These are phyloP conservation scores for Penicillium lividum DNA, from an alignment of 495 filamentous ascomycete genomes.

Conservation along the genomic window DNA sequence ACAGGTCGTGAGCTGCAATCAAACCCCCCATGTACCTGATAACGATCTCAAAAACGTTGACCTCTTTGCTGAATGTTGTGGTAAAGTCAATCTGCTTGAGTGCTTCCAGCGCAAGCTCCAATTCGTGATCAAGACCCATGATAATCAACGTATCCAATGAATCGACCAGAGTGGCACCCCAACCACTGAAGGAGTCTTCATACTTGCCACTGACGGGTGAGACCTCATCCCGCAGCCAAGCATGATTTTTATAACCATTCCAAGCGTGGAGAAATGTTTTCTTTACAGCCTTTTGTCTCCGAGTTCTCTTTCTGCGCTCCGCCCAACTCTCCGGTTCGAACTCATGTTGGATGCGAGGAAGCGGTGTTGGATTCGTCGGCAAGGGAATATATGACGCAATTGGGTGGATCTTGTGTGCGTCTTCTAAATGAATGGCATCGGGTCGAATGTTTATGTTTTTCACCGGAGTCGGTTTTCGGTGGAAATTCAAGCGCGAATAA, in stretches of 20 bases:
- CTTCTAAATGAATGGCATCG: slow-evolving; percentile 42
- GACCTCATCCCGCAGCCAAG: slow-evolving; percentile 80
- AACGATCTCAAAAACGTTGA: slow-evolving; percentile 85
- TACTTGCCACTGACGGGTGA: slow-evolving; percentile 60
- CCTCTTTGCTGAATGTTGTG: slow-evolving; percentile 47
- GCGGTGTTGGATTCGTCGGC: slow-evolving; percentile 42
- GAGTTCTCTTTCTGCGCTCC: slow-evolving; percentile 38
- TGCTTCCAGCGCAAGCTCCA: slow-evolving; percentile 57
- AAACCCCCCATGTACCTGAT: slow-evolving; percentile 87
- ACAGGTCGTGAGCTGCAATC: slow-evolving; percentile 80
- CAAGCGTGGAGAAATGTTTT: slow-evolving; percentile 70
- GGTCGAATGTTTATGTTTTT: slow-evolving; percentile 10
- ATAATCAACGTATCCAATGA: slow-evolving; percentile 63
- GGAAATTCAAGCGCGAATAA: slow-evolving; percentile 10
- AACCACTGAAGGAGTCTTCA: slow-evolving; percentile 59
- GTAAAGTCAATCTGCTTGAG: slow-evolving; percentile 57
- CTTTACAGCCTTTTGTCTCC: slow-evolving; percentile 60
- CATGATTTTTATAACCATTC: slow-evolving; percentile 72
- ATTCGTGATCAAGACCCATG: slow-evolving; percentile 61
- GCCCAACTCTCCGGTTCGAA: slow-evolving; percentile 48
- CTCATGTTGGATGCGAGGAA: slow-evolving; percentile 54
- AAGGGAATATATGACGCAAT: slow-evolving; percentile 51
- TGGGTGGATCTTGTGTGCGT: slow-evolving; percentile 48
- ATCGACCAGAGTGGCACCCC: slow-evolving; percentile 62
- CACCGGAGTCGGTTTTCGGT: slow-evolving; percentile 15